Percentiles rank a stretch among this genome's conserved stretches.
phyloP scores from a whole-genome alignment of 495 filamentous ascomycete genomes.

The Neurospora cerealis region DNA sequence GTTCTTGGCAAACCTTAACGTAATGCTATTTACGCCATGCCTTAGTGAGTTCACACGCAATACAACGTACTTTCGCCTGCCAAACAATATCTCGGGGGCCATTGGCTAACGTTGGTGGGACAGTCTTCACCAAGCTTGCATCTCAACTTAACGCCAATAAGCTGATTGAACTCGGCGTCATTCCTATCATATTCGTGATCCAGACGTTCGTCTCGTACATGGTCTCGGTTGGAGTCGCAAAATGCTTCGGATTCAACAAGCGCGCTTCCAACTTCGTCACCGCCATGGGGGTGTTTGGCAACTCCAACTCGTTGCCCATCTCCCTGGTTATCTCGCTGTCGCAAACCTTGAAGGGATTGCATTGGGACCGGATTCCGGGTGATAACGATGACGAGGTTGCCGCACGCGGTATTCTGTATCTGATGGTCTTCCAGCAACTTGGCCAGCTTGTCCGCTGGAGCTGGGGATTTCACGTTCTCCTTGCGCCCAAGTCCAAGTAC shows the following conservation, averaged over 20 bases:
- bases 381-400: slow-evolving; percentile 95
- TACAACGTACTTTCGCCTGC: background rate
- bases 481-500: slow-evolving; percentile 70
- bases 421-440: slow-evolving; percentile 95
- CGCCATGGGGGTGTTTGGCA: slow-evolving; percentile 97
- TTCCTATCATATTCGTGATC: slow-evolving; percentile 83
- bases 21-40: slow-evolving; percentile 89
- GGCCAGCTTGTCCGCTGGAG: slow-evolving; percentile 95
- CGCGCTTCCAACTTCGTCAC: slow-evolving; percentile 85
- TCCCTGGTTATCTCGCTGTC: slow-evolving; percentile 91
- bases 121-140: slow-evolving; percentile 96
- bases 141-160: slow-evolving; percentile 88
- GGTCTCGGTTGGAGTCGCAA: slow-evolving; percentile 58
- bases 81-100: background rate
- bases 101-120: slow-evolving; percentile 1
- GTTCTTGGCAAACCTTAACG: slow-evolving; percentile 90
- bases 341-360: slow-evolving; percentile 79
- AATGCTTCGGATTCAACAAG: slow-evolving; percentile 69
- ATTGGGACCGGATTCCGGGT: slow-evolving; percentile 82
- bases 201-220: slow-evolving; percentile 78
- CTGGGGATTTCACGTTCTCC: slow-evolving; percentile 90
- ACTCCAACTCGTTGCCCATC: slow-evolving; percentile 95
- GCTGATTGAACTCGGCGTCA: slow-evolving; percentile 79
- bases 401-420: slow-evolving; percentile 86
- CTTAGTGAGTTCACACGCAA: slow-evolving; percentile 55